Conservation (phyloP, 2,329 filamentous ascomycete genomes). For the Pseudopithomyces maydicus region DNA sequence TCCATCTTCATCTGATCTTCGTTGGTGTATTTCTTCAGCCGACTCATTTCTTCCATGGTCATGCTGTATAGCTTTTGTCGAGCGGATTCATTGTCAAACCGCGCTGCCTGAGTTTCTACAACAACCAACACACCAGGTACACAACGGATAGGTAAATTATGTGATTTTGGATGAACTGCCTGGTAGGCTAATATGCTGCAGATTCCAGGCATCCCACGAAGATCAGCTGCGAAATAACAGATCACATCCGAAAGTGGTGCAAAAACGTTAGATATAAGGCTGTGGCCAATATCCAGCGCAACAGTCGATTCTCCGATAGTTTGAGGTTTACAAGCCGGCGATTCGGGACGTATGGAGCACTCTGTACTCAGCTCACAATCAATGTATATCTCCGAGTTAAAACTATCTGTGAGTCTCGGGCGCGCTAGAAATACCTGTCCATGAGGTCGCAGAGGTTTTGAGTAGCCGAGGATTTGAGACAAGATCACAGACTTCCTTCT, state of each 20-base stretch:
- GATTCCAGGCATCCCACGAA: conserved; percentile 26
- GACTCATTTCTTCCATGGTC: conserved; percentile 3
- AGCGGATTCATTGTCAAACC: conserved; percentile 17
- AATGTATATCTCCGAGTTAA: conserved; percentile 13
- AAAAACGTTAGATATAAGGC: conserved; percentile 19
- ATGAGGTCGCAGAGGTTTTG: neutral
- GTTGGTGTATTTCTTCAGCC: neutral
- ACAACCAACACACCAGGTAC: conserved; percentile 26
- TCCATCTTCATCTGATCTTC: neutral
- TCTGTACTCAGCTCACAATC: conserved; percentile 13
- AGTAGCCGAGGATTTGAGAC: conserved; percentile 3
- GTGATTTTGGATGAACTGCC: conserved; percentile 2
- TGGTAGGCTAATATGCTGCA: conserved; percentile 26
- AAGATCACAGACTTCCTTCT: conserved; percentile 9
- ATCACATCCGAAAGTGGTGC: conserved; percentile 25
- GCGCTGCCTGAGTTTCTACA: conserved; percentile 21
- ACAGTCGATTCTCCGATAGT: neutral
- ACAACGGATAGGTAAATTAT: conserved; percentile 14
- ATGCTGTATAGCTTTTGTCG: conserved; percentile 13
- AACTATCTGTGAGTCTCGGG: conserved; percentile 3
- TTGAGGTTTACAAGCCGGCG: neutral
- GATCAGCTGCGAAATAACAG: conserved; percentile 32
- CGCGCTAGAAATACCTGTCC: conserved; percentile 9
- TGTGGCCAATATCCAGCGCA: conserved; percentile 10
- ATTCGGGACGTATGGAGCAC: neutral